Evolutionary conservation across 257 asterid species (phyloP), one percentile per base, ranked within the genome.

Genomic region (Osmanthus fragrans): DNA sequence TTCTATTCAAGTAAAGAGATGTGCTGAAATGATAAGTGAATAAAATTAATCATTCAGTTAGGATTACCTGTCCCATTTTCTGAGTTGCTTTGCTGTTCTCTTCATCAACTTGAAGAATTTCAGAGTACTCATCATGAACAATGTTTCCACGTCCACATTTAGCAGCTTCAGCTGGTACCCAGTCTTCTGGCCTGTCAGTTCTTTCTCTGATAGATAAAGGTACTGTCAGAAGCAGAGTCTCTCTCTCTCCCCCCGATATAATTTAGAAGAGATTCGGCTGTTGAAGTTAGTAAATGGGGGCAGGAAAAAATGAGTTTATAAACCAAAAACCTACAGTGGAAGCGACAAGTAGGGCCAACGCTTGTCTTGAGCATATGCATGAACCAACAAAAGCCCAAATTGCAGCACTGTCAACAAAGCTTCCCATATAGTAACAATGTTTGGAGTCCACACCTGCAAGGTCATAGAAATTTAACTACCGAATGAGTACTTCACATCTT

Each of bases 361-460:
- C 90, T 85, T 95, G 80, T 95, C 98, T 77, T 95, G 99, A 45
- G 92, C 98, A 86, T 95, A 95, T 56, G 97, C 99, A 84, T 95
- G 99, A 54, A 88, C 71, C 60, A 95, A 88, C 84, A 95, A 86
- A 71, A 93, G 68, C 65, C 98, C 99, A 79, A 68, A 93, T 78
- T 95, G 99, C 85, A 93, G 85, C 77, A 95, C 98, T 27, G 99
- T 95, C 77, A 93, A 83, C 69, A 83, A 83, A 77, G 99, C 90
- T 87, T 95, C 99, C 96, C 87, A 90, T 73, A 93, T 81, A 72
- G 99, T 95, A 76, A 95, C 82, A 80, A 91, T 87, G 65, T 86
- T 87, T 10, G 99, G 98, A 18, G 96, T 89, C 98, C 98, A 95
- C 13, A 95, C 90, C 99, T 91, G 80, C 82, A 82, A 75, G 82